A percentile compares a stretch with the other conserved stretches of the same genome.
phyloP scores from a whole-genome alignment of 179 eudicot genomes.

The Silene coronaria region DNA sequence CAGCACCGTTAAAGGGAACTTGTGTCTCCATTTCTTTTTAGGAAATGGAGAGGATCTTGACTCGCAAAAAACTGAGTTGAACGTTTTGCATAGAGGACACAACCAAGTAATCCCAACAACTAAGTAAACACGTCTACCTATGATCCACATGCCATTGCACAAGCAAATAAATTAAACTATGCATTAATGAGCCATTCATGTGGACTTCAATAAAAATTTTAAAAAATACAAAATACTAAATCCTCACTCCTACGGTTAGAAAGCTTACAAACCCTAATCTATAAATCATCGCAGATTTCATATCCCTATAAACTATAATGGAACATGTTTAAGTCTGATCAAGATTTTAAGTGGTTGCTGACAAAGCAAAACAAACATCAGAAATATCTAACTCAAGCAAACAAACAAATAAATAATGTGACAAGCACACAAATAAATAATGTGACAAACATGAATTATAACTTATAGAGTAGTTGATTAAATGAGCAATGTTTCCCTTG shows the following conservation, averaged over 20 bases:
- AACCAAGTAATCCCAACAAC: no score
- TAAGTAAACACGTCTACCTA: no score
- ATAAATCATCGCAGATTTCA: neutral
- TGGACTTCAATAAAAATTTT: neutral
- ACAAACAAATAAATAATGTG: neutral
- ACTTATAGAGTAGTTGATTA: conserved; percentile 89
- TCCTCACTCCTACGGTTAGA: neutral
- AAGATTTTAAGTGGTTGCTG: neutral
- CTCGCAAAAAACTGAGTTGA: no score
- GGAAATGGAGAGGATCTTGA: no score
- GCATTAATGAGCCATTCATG: neutral
- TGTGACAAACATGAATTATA: no score
- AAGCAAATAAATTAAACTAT: no score
- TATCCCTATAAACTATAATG: neutral
- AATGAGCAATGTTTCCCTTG: conserved; percentile 85
- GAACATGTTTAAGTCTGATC: neutral
- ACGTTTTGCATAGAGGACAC: no score
- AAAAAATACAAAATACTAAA: no score
- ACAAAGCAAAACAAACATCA: neutral
- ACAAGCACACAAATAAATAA: no score
- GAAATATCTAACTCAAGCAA: neutral
- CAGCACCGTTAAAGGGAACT: no score
- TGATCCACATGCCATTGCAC: no score
- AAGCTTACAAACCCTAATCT: neutral
- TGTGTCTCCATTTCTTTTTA: no score